Base-by-base conservation (phyloP, 2,329 filamentous ascomycete genomes). In the Colletotrichum nymphaeae region DNA sequence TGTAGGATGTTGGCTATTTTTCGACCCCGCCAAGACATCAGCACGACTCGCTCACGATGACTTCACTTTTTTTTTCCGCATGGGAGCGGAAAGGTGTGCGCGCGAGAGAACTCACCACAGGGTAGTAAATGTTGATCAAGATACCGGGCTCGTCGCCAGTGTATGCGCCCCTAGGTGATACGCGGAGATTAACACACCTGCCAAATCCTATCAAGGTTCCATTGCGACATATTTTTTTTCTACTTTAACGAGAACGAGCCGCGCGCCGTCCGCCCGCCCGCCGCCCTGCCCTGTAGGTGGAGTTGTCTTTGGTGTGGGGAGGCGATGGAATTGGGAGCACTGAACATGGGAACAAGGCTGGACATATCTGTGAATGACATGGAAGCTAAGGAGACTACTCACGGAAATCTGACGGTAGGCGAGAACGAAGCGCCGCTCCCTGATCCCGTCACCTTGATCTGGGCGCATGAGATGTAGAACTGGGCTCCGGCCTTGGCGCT, bases 401-500 rank as follows among this genome's bases (percentile, higher is more conserved):
- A 74, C 72, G 73, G 73, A 53, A 75, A 70, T 42, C 37, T 70
- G 24, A 74, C 73, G 3, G 73, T 73, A 22, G 62, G 66, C 37
- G 66, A 70, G 30, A 73, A 63, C 46, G 53, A 63, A 22, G 16
- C 11, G 26, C 70, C 63, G 52, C 53, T 56, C 16, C 73, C 73
- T 22, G 65, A 62, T 9, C 70, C 70, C 14, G 73, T 73, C 1
- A 83, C 81, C 3, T 69, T 77, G 32, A 83, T 69, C 73, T 83
- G 81, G 1, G 79, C 81, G 53, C 81, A 83, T 14, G 78, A 77
- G n/a, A 82, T 79, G 76, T 82, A 83, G 79, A 82, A 82, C 76
- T 83, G 81, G 24, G 81, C 82, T 37, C 81, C 81, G 62, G 77
- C 76, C 64, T 77, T 75, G 59, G 62, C 56, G n/a, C 81, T 74